Percentiles rank a stretch among this genome's conserved stretches.
phyloP scores from a whole-genome alignment of 2,329 filamentous ascomycete genomes.

The Drechmeria coniospora region DNA sequence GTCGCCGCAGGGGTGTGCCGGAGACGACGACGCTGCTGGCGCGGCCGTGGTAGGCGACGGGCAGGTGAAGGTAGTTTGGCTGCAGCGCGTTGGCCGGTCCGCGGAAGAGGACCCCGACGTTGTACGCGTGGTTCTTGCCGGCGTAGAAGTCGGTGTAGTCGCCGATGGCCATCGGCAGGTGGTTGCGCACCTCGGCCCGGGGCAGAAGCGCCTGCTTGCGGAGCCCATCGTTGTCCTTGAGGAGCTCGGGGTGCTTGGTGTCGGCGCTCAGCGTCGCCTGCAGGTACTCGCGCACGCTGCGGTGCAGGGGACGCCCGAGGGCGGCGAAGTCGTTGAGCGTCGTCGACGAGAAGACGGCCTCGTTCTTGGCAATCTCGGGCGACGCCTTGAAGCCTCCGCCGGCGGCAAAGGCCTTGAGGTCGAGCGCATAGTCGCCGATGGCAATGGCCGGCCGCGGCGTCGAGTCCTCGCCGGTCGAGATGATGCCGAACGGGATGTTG shows the following conservation, averaged over 20 bases:
- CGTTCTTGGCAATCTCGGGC: too few species aligned
- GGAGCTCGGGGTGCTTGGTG: slow-evolving; percentile 20
- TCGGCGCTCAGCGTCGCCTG: slow-evolving; percentile 43
- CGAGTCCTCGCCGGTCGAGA: slow-evolving; percentile 43
- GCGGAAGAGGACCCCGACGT: slow-evolving; percentile 55
- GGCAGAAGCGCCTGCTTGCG: slow-evolving; percentile 13
- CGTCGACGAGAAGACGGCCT: slow-evolving; percentile 11
- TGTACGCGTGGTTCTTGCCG: slow-evolving; percentile 61
- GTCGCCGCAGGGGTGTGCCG: slow-evolving; percentile 55
- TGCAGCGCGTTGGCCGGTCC: slow-evolving; percentile 60
- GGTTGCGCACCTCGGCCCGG: slow-evolving; percentile 38
- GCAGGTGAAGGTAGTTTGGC: slow-evolving; percentile 67
- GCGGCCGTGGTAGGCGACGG: slow-evolving; percentile 68
- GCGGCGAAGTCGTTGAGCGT: slow-evolving; percentile 19
- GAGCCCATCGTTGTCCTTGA: slow-evolving; percentile 21
- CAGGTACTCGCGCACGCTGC: slow-evolving; percentile 55
- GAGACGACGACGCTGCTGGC: slow-evolving; percentile 62
- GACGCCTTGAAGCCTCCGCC: slow-evolving; percentile 25
- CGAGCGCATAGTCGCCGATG: slow-evolving; percentile 57
- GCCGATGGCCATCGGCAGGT: slow-evolving; percentile 61
- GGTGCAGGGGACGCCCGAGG: slow-evolving; percentile 53
- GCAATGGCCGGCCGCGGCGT: slow-evolving; percentile 52
- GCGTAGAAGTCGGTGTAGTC: slow-evolving; percentile 82
- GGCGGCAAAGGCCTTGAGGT: slow-evolving; percentile 46
- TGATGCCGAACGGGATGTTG: slow-evolving; percentile 75